phyloP scores from a whole-genome alignment of 1,284 basidiomycete species.

The Singerocomus rubriflavus region DNA sequence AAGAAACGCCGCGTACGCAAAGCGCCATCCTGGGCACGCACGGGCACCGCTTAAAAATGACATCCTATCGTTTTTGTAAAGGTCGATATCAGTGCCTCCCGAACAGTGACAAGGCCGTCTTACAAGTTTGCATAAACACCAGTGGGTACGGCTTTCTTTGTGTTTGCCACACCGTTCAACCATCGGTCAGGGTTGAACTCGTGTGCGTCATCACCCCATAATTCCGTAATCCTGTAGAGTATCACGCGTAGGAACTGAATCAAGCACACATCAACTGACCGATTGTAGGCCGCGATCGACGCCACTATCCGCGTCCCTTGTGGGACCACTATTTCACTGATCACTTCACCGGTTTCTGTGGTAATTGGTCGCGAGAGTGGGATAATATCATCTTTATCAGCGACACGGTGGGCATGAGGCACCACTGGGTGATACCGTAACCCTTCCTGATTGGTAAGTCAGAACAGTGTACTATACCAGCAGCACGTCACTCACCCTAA shows the following conservation, averaged over 20 bases:
- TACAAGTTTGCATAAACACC: conserved; percentile 54
- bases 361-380: conserved; percentile 42
- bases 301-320: conserved; percentile 35
- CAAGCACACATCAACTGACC: conserved; percentile 19
- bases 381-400: conserved; percentile 41
- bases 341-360: conserved; percentile 33
- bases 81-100: neutral
- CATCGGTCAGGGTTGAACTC: conserved; percentile 52
- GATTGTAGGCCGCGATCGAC: conserved; percentile 38
- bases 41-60: conserved; percentile 44
- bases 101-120: conserved; percentile 15
- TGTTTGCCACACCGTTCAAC: conserved; percentile 32
- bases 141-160: conserved; percentile 38
- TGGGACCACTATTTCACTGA: conserved; percentile 36
- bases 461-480: neutral
- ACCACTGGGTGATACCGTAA: conserved; percentile 39
- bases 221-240: conserved; percentile 36
- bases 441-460: conserved; percentile 33
- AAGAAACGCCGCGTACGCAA: conserved; percentile 28
- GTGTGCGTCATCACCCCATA: conserved; percentile 52
- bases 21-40: conserved; percentile 50
- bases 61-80: conserved; percentile 29
- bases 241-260: neutral
- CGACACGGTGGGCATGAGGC: conserved; percentile 34
- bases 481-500: conserved; percentile 41